Conservation (phyloP, 352 stramenopile species). For the Phytophthora citricola region DNA sequence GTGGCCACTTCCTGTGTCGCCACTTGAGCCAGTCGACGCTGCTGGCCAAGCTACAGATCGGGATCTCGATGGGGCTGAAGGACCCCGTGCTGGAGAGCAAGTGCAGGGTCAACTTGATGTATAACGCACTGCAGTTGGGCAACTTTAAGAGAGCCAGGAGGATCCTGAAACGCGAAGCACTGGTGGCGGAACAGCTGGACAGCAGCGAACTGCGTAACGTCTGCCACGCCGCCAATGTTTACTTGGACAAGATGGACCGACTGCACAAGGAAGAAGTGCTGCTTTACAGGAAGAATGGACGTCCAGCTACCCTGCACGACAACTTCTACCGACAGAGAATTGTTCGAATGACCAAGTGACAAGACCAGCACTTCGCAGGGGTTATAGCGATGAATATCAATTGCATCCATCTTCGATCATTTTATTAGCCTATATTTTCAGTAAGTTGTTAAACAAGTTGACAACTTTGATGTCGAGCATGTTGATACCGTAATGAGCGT, state of each 20-base stretch:
- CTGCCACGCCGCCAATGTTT: constrained; percentile 66
- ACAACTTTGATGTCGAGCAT: background rate
- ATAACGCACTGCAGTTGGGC: constrained; percentile 77
- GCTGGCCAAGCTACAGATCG: constrained; percentile 83
- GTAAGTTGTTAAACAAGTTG: background rate
- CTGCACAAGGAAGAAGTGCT: constrained; percentile 65
- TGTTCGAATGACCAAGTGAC: constrained; percentile 63
- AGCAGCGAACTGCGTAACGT: constrained; percentile 69
- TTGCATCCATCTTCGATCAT: background rate
- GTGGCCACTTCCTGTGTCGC: constrained; percentile 80
- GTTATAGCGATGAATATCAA: background rate
- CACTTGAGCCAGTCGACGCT: constrained; percentile 76
- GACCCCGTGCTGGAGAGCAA: constrained; percentile 84
- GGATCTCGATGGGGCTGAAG: constrained; percentile 71
- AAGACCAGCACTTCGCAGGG: background rate
- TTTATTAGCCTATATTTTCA: background rate
- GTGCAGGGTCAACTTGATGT: constrained; percentile 83
- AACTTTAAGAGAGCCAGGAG: constrained; percentile 62
- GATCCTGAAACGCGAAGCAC: constrained; percentile 56
- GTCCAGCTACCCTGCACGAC: constrained; percentile 50
- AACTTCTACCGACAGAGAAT: constrained; percentile 88
- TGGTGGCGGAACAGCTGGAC: constrained; percentile 51
- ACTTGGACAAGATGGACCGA: constrained; percentile 69
- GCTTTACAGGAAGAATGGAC: constrained; percentile 33
- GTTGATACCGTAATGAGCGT: background rate